Percentiles rank a stretch among this genome's conserved stretches.
These are phyloP conservation scores for Termitomyces sp. DNA, from an alignment of 1,284 basidiomycete species.

Conservation along the genomic window DNA sequence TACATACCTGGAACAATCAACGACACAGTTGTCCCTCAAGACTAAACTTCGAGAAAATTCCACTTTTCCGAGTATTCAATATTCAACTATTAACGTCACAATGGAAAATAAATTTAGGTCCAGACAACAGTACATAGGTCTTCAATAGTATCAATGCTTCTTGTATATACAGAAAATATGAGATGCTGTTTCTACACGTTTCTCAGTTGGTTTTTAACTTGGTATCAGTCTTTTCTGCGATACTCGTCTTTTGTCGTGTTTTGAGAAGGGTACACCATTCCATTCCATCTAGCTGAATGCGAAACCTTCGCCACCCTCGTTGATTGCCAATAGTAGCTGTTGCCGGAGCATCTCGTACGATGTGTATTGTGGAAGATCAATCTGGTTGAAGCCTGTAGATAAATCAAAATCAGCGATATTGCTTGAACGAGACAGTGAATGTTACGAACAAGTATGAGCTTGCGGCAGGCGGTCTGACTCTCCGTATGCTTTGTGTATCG, in stretches of 20 bases:
- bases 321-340: constrained; percentile 84
- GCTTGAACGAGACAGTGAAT: background rate
- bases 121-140: background rate
- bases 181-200: constrained; percentile 17
- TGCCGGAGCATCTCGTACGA: constrained; percentile 93
- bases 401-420: background rate
- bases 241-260: constrained; percentile 1
- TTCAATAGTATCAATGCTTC: constrained; percentile 8
- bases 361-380: constrained; percentile 86
- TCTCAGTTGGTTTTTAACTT: constrained; percentile 9
- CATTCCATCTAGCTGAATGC: constrained; percentile 52
- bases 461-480: constrained; percentile 81
- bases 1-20: background rate
- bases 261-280: background rate
- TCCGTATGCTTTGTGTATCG: constrained; percentile 92
- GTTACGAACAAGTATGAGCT: constrained; percentile 81
- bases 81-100: too few species aligned
- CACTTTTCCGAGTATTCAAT: background rate
- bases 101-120: background rate
- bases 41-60: background rate
- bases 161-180: constrained; percentile 18
- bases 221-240: constrained; percentile 13
- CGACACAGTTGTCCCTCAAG: background rate
- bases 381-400: constrained; percentile 71
- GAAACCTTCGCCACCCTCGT: constrained; percentile 90